Conservation (phyloP, 768 basidiomycete species). For the Leucocoprinus birnbaumii region DNA sequence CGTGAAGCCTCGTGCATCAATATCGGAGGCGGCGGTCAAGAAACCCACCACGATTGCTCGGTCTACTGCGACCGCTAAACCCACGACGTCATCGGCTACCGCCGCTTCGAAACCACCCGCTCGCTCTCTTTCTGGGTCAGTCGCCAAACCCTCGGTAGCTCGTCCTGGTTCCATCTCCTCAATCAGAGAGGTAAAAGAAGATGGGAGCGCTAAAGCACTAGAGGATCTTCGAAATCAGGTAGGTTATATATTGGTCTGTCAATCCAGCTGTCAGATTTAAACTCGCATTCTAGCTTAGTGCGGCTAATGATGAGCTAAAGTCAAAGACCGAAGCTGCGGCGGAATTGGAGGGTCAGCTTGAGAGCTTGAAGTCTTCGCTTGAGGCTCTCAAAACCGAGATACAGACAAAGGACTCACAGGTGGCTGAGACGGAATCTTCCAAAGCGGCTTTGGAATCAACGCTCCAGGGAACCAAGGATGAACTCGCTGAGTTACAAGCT, state of each 20-base stretch:
- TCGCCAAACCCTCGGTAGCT: not conserved
- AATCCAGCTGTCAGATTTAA: not conserved
- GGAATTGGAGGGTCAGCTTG: conserved; percentile 52
- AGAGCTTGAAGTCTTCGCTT: conserved; percentile 47
- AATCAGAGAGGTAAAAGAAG: conserved; percentile 66
- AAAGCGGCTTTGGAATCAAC: conserved; percentile 48
- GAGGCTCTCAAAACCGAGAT: conserved; percentile 42
- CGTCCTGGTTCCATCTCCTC: conserved; percentile 58
- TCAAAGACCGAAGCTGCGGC: conserved; percentile 48
- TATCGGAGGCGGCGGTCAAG: conserved; percentile 59
- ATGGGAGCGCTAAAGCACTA: conserved; percentile 40
- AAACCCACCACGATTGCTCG: conserved; percentile 32
- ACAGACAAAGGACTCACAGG: conserved; percentile 39
- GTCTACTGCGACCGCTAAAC: conserved; percentile 30
- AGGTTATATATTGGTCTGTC: conserved; percentile 12
- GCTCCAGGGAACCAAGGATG: conserved; percentile 38
- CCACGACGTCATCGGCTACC: conserved; percentile 40
- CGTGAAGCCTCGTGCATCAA: conserved; percentile 59
- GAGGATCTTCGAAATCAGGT: conserved; percentile 64
- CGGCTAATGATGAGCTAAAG: conserved; percentile 49
- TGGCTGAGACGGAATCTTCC: conserved; percentile 46
- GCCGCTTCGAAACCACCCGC: not conserved
- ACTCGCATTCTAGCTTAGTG: conserved; percentile 47
- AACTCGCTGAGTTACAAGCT: conserved; percentile 33
- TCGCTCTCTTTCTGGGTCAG: conserved; percentile 4